Base-by-base conservation (phyloP, 2,329 filamentous ascomycete species). In the Colletotrichum chlorophyti region DNA sequence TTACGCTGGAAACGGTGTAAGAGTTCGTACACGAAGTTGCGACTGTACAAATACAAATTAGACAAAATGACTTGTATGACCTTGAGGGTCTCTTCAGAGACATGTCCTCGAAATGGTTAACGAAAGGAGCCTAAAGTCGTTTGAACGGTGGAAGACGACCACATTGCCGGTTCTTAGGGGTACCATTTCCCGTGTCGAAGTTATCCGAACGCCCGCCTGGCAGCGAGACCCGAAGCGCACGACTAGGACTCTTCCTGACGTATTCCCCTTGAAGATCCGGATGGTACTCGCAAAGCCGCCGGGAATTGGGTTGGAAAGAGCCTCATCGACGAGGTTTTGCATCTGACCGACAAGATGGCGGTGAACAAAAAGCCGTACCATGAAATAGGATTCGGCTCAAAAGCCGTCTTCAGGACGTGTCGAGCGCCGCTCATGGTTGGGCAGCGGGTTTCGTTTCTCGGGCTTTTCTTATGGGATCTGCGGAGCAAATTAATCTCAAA, bases 71-170 rank as follows among this genome's bases (percentile, higher is more conserved):
- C 11, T 29, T 27, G 6, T n/a, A 19, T 6, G 10, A 34, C 5
- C 29, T 47, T 8, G 41, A 34, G 17, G 12, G 10, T 2, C 10
- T 58, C 19, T 40, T 58, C 53, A 14, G 10, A 8, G 6, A 6
- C 6, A 41, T 35, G 26, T 40, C 40, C 5, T 24, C 27, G 7
- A 27, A 14, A 34, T 41, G 9, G 14, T 21, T 8, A 15, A 10
- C 2, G 31, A 54, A 19, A 32, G n/a, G 3, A 26, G 12, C 10
- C n/a, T 29, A 4, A 29, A 38, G 7, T 21, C 27, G 2, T 10
- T 53, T 19, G 15, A 31, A 4, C 14, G 29, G n/a, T 59, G 55
- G 55, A 53, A 54, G 29, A 5, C 26, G 9, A 47, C 17, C 6
- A 53, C 42, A 6, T 6, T 43, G 12, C 55, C 50, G 1, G 35